phyloP scores from a whole-genome alignment of 2,329 filamentous ascomycete species.

The Spiromastix sp. region DNA sequence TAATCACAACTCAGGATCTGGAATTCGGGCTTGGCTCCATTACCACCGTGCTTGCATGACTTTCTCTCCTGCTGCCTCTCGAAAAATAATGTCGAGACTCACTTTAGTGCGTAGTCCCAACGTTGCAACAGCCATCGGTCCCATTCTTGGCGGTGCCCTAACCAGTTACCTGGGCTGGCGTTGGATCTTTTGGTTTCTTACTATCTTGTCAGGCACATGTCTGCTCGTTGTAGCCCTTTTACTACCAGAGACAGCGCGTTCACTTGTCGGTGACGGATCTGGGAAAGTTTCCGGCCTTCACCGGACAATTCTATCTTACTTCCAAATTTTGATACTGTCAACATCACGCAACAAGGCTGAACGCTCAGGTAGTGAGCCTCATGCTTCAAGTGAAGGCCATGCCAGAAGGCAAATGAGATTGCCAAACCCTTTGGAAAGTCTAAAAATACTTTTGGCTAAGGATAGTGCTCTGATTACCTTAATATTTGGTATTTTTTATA shows the following conservation, averaged over 20 bases:
- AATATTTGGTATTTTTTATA: no score
- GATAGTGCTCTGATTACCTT: no score
- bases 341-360: background rate
- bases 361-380: no score
- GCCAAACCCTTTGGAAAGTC: slow-evolving; percentile 13
- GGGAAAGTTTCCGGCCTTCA: no score
- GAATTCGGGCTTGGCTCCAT: no score
- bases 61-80: no score
- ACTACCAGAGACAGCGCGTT: slow-evolving; percentile 24
- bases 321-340: background rate
- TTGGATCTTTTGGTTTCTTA: slow-evolving; percentile 28
- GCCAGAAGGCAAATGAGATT: background rate
- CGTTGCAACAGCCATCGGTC: background rate
- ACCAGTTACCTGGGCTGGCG: slow-evolving; percentile 21
- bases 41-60: no score
- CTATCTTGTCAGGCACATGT: slow-evolving; percentile 19
- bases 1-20: no score
- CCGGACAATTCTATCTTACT: background rate
- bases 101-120: background rate
- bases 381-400: no score
- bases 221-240: slow-evolving; percentile 17
- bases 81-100: no score
- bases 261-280: slow-evolving; percentile 18
- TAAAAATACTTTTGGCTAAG: slow-evolving; percentile 6
- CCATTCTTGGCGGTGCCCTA: slow-evolving; percentile 8